phyloP scores from a whole-genome alignment of 1,284 basidiomycete species.

The Rhodotorula mucilaginosa region DNA sequence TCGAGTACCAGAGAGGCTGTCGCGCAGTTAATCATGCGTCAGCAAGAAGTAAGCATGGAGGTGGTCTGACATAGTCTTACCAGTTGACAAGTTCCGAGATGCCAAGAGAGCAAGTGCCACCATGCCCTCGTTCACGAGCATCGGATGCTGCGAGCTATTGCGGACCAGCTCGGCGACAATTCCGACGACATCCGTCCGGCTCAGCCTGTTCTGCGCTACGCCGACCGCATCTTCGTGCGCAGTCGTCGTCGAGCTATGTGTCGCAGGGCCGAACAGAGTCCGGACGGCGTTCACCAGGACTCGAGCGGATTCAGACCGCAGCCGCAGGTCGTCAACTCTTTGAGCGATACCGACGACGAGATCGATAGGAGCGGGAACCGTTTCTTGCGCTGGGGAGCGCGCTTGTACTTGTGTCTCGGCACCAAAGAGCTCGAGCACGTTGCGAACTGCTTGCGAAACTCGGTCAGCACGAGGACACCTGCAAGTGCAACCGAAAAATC shows the following conservation, averaged over 20 bases:
- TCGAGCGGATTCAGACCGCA: constrained; percentile 85
- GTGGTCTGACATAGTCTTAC: constrained; percentile 1
- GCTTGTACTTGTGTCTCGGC: constrained; percentile 46
- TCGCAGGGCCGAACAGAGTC: constrained; percentile 60
- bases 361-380: constrained; percentile 54
- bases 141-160: constrained; percentile 72
- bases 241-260: constrained; percentile 62
- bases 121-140: constrained; percentile 85
- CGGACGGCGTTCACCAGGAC: constrained; percentile 75
- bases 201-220: neutral
- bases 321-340: constrained; percentile 74
- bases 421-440: constrained; percentile 49
- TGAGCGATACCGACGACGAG: constrained; percentile 70
- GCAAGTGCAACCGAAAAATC: neutral
- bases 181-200: constrained; percentile 52
- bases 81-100: constrained; percentile 51
- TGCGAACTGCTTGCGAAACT: constrained; percentile 52
- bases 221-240: constrained; percentile 62
- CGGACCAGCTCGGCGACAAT: constrained; percentile 71
- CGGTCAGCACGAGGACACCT: no score
- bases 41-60: neutral
- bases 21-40: neutral
- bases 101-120: constrained; percentile 76
- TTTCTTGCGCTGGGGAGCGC: constrained; percentile 45
- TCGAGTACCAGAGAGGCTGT: constrained; percentile 63